These are phyloP conservation scores for Curvularia lunata DNA, from an alignment of 2,329 filamentous ascomycete species.

Conservation along the genomic window DNA sequence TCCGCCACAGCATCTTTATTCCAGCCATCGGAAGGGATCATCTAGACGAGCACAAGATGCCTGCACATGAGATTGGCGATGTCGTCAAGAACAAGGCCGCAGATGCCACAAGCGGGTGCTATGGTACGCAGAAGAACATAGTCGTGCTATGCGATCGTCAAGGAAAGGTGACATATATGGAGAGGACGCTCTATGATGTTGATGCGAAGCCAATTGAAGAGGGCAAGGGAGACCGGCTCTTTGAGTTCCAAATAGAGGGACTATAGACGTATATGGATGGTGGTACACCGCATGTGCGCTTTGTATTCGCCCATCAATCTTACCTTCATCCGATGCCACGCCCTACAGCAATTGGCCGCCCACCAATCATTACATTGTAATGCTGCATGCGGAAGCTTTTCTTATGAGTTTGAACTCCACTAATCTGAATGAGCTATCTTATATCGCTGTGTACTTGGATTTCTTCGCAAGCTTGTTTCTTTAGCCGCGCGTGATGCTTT, in stretches of 20 bases:
- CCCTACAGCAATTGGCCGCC: too few relatives aligned
- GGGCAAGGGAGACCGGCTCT: slow-evolving; percentile 56
- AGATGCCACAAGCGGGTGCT: slow-evolving; percentile 57
- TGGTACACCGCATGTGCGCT: not conserved
- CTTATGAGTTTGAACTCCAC: too few relatives aligned
- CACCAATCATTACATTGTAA: too few relatives aligned
- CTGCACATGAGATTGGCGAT: slow-evolving; percentile 48
- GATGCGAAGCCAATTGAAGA: slow-evolving; percentile 56
- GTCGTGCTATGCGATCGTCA: slow-evolving; percentile 62
- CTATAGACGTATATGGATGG: slow-evolving; percentile 30
- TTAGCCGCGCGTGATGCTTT: too few relatives aligned
- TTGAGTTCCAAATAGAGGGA: slow-evolving; percentile 58
- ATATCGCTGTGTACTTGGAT: too few relatives aligned
- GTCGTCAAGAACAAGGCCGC: slow-evolving; percentile 48
- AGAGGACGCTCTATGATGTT: slow-evolving; percentile 65
- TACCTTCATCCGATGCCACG: too few relatives aligned
- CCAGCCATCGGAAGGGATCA: slow-evolving; percentile 60
- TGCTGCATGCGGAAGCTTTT: too few relatives aligned
- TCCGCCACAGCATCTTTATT: slow-evolving; percentile 67
- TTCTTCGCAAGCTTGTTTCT: too few relatives aligned
- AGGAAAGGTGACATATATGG: slow-evolving; percentile 66
- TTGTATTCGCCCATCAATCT: not conserved
- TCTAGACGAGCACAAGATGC: slow-evolving; percentile 48
- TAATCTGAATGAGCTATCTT: too few relatives aligned
- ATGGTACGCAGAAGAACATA: slow-evolving; percentile 70